Conservation (phyloP, 148 eudicot genomes). For the Polygonum maritimum region DNA sequence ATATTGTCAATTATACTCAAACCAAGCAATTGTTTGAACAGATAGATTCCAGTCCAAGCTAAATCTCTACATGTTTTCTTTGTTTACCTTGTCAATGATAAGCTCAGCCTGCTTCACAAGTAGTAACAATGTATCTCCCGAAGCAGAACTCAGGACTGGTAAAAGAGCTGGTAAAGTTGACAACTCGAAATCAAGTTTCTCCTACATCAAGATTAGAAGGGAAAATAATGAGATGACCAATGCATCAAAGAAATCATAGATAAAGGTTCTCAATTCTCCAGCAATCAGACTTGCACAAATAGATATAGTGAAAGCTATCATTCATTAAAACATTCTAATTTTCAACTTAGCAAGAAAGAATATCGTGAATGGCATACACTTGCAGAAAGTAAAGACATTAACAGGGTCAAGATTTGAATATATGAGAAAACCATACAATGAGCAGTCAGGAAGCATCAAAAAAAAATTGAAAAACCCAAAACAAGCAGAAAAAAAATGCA, state of each 20-base stretch:
- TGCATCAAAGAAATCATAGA: not conserved
- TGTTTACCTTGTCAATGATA: slow-evolving; percentile 70
- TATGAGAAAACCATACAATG: not conserved
- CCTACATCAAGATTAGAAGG: slow-evolving; percentile 35
- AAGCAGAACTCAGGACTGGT: slow-evolving; percentile 79
- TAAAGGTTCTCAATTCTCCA: not conserved
- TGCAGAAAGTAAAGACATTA: not conserved
- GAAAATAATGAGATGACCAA: not conserved
- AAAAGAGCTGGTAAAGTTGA: slow-evolving; percentile 96
- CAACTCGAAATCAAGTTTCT: slow-evolving; percentile 83
- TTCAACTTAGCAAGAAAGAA: not conserved
- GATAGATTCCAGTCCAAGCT: not conserved
- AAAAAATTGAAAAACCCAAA: not conserved
- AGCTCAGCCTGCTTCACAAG: slow-evolving; percentile 95
- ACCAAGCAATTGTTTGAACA: not conserved
- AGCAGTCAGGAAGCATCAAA: not conserved
- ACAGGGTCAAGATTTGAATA: not conserved
- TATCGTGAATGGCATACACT: not conserved
- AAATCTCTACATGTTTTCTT: not conserved
- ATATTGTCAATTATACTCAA: not conserved
- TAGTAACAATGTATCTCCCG: slow-evolving; percentile 81
- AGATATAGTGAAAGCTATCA: not conserved
- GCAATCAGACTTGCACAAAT: not conserved
- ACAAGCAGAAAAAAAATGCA: not conserved
- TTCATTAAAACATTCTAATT: not conserved